These are phyloP conservation scores for Clonostachys rhizophaga DNA, from an alignment of 2,329 filamentous ascomycete species.

Conservation along the genomic window DNA sequence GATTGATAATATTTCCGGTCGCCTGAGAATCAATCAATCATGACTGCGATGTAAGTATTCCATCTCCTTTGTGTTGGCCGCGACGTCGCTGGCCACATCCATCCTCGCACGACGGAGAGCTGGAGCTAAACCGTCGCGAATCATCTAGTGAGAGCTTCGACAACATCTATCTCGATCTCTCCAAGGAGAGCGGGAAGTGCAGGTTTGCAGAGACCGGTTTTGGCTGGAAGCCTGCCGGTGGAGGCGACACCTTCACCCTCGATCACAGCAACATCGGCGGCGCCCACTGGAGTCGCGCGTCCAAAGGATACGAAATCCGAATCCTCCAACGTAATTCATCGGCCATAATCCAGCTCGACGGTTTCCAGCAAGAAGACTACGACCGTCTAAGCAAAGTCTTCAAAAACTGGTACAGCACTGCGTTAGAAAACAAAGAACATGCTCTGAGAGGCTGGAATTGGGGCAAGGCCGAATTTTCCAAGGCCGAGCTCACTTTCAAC, in stretches of 20 bases:
- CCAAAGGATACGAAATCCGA: slow-evolving; percentile 91
- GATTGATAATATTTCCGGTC: no score
- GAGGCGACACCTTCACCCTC: slow-evolving; percentile 90
- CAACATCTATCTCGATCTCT: slow-evolving; percentile 93
- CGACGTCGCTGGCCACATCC: background rate
- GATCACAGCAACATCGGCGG: slow-evolving; percentile 79
- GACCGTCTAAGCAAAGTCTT: slow-evolving; percentile 89
- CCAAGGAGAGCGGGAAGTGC: slow-evolving; percentile 87
- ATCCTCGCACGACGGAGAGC: background rate
- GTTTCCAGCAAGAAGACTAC: slow-evolving; percentile 91
- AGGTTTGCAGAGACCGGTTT: slow-evolving; percentile 91
- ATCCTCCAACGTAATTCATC: slow-evolving; percentile 80
- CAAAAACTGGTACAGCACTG: slow-evolving; percentile 97
- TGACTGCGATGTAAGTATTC: slow-evolving; percentile 30
- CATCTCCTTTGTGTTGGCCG: background rate
- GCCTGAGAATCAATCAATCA: no score
- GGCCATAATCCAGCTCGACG: slow-evolving; percentile 88
- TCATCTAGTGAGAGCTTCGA: slow-evolving; percentile 79
- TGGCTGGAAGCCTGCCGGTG: slow-evolving; percentile 87
- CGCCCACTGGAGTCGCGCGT: slow-evolving; percentile 92
- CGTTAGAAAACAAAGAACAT: slow-evolving; percentile 88
- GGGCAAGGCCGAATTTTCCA: slow-evolving; percentile 96
- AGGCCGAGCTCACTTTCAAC: slow-evolving; percentile 92
- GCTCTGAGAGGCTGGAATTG: slow-evolving; percentile 97
- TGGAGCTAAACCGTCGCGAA: background rate